A percentile compares a stretch with the other conserved stretches of the same genome.
phyloP scores from a whole-genome alignment of 257 asterid species.

The Solanum appendiculatum region DNA sequence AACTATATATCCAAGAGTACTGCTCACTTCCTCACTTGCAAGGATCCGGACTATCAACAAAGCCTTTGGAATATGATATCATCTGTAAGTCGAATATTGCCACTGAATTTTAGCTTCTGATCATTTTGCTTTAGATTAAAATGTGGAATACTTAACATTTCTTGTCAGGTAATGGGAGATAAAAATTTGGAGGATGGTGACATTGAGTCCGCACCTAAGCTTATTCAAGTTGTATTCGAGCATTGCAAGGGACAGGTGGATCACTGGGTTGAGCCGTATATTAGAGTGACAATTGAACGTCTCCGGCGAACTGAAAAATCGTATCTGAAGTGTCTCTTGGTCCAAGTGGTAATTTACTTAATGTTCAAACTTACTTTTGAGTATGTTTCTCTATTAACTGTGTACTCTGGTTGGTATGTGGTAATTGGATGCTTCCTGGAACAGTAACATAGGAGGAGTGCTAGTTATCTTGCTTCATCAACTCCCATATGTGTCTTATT shows the following conservation, averaged over 20 bases:
- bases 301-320: conserved; percentile 68
- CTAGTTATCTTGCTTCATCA: neutral
- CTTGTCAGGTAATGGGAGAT: conserved; percentile 74
- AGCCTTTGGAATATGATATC: conserved; percentile 96
- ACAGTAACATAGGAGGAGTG: neutral
- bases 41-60: conserved; percentile 96
- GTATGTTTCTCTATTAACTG: neutral
- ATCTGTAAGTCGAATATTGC: conserved; percentile 44
- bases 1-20: conserved; percentile 94
- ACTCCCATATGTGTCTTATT: neutral
- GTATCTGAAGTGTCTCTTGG: conserved; percentile 67
- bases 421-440: neutral
- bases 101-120: neutral
- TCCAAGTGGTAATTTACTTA: conserved; percentile 70
- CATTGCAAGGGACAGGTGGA: conserved; percentile 95
- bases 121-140: neutral
- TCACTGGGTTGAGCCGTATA: conserved; percentile 94
- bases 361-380: neutral
- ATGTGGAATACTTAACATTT: neutral
- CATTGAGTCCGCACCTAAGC: conserved; percentile 97
- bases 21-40: conserved; percentile 76
- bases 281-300: conserved; percentile 72
- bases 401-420: neutral
- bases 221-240: conserved; percentile 83
- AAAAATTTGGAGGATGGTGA: conserved; percentile 89